Base-by-base conservation (phyloP, 2,329 filamentous ascomycete species). In the Torrubiellomyces zombiae region DNA sequence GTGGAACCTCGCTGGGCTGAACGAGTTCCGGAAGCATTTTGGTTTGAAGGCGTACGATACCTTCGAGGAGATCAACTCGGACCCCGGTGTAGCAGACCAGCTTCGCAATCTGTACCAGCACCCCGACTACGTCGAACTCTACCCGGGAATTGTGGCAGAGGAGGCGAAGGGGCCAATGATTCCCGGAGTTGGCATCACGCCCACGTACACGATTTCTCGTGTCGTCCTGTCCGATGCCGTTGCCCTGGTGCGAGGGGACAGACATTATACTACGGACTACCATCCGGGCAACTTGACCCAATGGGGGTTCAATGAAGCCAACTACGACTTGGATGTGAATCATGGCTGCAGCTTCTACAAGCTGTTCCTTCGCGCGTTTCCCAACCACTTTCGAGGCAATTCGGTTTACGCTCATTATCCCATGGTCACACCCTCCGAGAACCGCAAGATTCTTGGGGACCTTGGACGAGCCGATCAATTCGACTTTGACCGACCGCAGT, bases 311-410 rank as follows among this genome's bases (percentile, higher is more conserved):
- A 68, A 70, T 27, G 75, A 82, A 43, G 75, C 67, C 4, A 62
- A 77, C 12, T 80, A 75, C 28, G 78, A 91, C 37, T 51, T 73
- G 13, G 68, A 64, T 30, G 51, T 86, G 35, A 78, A 89, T 48
- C 74, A 89, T 42, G 81, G 82, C 23, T 82, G 76, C 37, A 69
- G 83, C 9, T 79, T 86, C 50, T 83, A 85, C 58, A 91, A 89
- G 56, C 62, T 91, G 18, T 75, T 85, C 44, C 57, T 80, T 18
- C 67, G 75, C 5, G 77, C 79, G 1, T 82, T 91, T 58, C 82
- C 81, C 1, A 63, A 77, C 35, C 75, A 82, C 51, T 86, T 85
- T 60, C 69, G 67, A 43, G 51, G 60, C 12, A 74, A 89, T 53
- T 83, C 76, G 1, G 70, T 85, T 27, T 91, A 86, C 34, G 80